Evolutionary conservation across 23 red algal genomes (phyloP).

Genomic region (Gracilaria caudata): DNA sequence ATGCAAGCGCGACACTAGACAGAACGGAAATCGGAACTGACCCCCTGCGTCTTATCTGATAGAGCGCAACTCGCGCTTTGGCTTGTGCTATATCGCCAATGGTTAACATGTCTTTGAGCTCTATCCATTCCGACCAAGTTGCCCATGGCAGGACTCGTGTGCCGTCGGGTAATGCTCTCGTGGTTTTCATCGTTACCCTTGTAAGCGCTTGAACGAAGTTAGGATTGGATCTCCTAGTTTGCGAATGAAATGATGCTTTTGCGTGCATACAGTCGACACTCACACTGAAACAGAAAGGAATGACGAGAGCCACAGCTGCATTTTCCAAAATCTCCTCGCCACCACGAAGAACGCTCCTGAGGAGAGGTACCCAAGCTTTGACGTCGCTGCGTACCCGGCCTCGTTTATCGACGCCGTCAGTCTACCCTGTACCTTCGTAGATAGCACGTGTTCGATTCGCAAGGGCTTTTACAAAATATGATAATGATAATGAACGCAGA

Average conservation of each 20-base stretch:
- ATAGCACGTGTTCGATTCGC: not conserved
- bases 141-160: slow-evolving; percentile 63
- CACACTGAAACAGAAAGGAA: not conserved
- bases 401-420: no score
- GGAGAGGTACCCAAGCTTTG: no score
- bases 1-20: slow-evolving; percentile 35
- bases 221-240: not conserved
- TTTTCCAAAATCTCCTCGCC: slow-evolving; percentile 8
- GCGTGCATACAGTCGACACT: not conserved
- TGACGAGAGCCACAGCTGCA: not conserved
- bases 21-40: slow-evolving; percentile 46
- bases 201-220: not conserved
- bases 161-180: slow-evolving; percentile 22
- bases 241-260: not conserved
- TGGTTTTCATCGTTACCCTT: not conserved
- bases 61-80: slow-evolving; percentile 9
- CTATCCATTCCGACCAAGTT: slow-evolving; percentile 61
- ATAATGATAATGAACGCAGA: slow-evolving; percentile 6
- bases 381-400: not conserved
- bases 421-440: not conserved
- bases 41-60: slow-evolving; percentile 31
- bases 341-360: not conserved
- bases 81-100: slow-evolving; percentile 11
- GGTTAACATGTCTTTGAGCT: slow-evolving; percentile 42
- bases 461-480: not conserved